These are phyloP conservation scores for Herpetospermum pedunculosum DNA, from an alignment of 306 rosid genomes.

Conservation along the genomic window DNA sequence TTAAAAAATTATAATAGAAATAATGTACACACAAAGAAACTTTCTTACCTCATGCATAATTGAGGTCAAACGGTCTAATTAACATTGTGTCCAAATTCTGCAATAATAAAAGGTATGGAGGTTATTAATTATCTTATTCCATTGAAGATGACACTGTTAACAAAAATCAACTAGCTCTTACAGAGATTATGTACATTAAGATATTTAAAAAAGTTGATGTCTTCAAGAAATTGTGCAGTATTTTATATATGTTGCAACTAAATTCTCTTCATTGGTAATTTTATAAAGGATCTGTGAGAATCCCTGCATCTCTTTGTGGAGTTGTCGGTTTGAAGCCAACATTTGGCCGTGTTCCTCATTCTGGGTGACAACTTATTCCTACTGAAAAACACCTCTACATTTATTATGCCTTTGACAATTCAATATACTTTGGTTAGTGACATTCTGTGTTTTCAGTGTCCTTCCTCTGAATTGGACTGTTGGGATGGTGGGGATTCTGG, in stretches of 20 bases:
- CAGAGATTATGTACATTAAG: background rate
- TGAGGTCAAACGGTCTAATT: background rate
- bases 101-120: background rate
- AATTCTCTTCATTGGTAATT: conserved; percentile 10
- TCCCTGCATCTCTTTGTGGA: conserved; percentile 97
- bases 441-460: conserved; percentile 44
- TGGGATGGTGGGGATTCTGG: conserved; percentile 90
- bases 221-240: background rate
- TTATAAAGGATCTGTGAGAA: conserved; percentile 72
- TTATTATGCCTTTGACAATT: conserved; percentile 1
- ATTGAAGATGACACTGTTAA: background rate
- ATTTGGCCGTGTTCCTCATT: conserved; percentile 66
- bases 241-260: background rate
- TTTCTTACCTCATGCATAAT: background rate
- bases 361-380: conserved; percentile 41
- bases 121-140: background rate
- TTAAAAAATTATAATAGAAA: background rate
- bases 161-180: background rate
- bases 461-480: conserved; percentile 93
- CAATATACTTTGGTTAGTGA: conserved; percentile 7
- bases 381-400: conserved; percentile 1
- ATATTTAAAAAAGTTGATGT: background rate
- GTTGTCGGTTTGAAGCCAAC: conserved; percentile 87
- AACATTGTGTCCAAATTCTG: background rate
- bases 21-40: background rate